Conservation (phyloP, 768 basidiomycete genomes). For the Tubosaeta sp. region DNA sequence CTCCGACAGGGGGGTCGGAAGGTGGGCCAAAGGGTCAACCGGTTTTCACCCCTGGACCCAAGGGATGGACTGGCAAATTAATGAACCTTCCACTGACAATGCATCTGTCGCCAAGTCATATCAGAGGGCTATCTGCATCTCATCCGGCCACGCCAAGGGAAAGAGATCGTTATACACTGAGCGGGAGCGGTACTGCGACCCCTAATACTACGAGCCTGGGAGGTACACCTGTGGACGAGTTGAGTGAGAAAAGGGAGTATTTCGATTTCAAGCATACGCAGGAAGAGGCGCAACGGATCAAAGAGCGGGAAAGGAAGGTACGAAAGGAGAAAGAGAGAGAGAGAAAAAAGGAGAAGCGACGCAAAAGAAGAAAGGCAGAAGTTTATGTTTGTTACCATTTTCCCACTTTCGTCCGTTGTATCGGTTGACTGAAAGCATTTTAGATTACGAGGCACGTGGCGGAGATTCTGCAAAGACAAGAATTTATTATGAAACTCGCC, state of each 20-base stretch:
- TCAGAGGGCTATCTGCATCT: slow-evolving; percentile 9
- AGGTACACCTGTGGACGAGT: slow-evolving; percentile 18
- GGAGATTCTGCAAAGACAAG: slow-evolving; percentile 74
- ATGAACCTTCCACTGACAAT: slow-evolving; percentile 37
- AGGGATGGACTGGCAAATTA: slow-evolving; percentile 35
- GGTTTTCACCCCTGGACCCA: slow-evolving; percentile 11
- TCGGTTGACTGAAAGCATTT: neutral
- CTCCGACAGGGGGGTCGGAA: slow-evolving; percentile 12
- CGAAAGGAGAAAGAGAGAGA: slow-evolving; percentile 34
- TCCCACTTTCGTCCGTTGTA: neutral
- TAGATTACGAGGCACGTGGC: slow-evolving; percentile 84
- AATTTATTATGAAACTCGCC: slow-evolving; percentile 80
- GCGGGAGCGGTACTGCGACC: slow-evolving; percentile 19
- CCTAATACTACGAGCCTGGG: slow-evolving; percentile 13
- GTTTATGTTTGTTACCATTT: slow-evolving; percentile 55
- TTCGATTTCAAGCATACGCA: slow-evolving; percentile 30
- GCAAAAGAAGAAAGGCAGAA: slow-evolving; percentile 68
- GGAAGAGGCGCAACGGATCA: slow-evolving; percentile 18
- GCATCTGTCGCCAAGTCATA: slow-evolving; percentile 11
- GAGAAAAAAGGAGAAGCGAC: slow-evolving; percentile 36
- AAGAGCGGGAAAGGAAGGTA: slow-evolving; percentile 27
- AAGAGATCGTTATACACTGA: slow-evolving; percentile 3
- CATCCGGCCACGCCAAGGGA: slow-evolving; percentile 9
- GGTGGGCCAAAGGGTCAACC: neutral
- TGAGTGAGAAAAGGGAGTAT: slow-evolving; percentile 25